A percentile compares a stretch with the other conserved stretches of the same genome.
Evolutionary conservation across 2,329 filamentous ascomycete genomes (phyloP).

Genomic region (Hypoxylon rubiginosum): DNA sequence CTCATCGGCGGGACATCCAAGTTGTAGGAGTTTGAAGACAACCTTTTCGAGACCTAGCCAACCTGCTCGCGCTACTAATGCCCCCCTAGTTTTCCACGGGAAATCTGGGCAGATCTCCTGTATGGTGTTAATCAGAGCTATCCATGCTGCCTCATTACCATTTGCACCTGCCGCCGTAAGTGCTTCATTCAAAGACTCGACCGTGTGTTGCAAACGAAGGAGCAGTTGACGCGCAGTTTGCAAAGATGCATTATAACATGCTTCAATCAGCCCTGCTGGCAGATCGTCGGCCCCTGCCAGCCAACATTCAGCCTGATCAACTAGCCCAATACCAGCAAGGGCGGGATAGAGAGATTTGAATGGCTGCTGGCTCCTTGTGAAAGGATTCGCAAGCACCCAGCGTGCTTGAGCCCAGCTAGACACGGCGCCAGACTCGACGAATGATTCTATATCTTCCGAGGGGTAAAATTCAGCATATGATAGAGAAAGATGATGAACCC

Average conservation of each 20-base stretch:
- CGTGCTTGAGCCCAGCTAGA: conserved; percentile 4
- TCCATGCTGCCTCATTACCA: background rate
- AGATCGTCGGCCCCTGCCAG: conserved; percentile 1
- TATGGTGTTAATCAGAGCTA: background rate
- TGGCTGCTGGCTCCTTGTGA: conserved; percentile 2
- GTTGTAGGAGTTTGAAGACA: conserved; percentile 1
- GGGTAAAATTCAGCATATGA: background rate
- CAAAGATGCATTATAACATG: conserved; percentile 1
- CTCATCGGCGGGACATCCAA: conserved; percentile 1
- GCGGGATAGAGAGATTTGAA: conserved; percentile 1
- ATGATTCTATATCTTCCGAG: background rate
- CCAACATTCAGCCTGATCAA: conserved; percentile 2
- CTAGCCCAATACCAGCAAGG: background rate
- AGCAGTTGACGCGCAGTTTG: background rate
- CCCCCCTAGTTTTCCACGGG: background rate
- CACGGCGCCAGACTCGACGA: conserved; percentile 3
- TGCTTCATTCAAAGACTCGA: conserved; percentile 4
- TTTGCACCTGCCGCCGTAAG: background rate
- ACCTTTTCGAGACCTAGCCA: background rate
- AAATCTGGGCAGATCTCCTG: background rate
- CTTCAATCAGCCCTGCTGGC: conserved; percentile 1
- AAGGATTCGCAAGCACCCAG: conserved; percentile 9
- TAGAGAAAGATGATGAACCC: conserved; percentile 7
- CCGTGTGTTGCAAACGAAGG: background rate
- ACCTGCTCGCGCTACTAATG: background rate